Conservation (phyloP, 2,329 filamentous ascomycete genomes). For the Lecanicillium sp. region DNA sequence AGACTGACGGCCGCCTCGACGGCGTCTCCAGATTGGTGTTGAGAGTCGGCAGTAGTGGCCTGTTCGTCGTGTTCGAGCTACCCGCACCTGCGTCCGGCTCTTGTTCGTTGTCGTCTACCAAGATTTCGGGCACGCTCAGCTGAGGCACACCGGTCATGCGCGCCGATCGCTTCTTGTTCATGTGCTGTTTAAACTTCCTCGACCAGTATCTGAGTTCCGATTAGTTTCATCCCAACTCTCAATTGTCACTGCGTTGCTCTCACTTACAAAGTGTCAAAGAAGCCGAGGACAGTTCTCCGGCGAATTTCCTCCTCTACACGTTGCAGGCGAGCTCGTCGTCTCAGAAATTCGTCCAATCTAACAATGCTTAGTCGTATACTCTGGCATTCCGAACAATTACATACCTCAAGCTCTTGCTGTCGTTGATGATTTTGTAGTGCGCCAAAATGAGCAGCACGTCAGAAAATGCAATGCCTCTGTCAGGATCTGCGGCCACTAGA, state of each 20-base stretch:
- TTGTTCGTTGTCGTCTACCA: constrained; percentile 70
- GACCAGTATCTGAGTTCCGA: constrained; percentile 61
- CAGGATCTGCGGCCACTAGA: constrained; percentile 83
- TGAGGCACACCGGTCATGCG: constrained; percentile 75
- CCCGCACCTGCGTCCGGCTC: constrained; percentile 31
- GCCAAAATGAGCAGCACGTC: constrained; percentile 91
- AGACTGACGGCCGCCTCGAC: constrained; percentile 3
- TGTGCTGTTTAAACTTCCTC: constrained; percentile 69
- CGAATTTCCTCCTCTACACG: constrained; percentile 92
- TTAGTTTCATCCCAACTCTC: too few relatives aligned
- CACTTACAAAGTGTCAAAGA: constrained; percentile 82
- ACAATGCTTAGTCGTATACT: constrained; percentile 22
- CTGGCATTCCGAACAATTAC: constrained; percentile 19
- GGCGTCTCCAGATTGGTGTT: constrained; percentile 5
- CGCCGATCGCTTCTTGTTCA: constrained; percentile 65
- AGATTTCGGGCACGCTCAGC: constrained; percentile 82
- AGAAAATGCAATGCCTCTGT: constrained; percentile 86
- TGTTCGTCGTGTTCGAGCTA: constrained; percentile 18
- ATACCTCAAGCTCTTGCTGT: constrained; percentile 87
- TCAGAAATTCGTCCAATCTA: constrained; percentile 88
- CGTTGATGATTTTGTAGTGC: constrained; percentile 97
- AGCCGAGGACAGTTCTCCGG: constrained; percentile 82
- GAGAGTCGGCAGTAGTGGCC: constrained; percentile 5
- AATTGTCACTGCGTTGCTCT: not conserved
- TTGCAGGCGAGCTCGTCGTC: constrained; percentile 82